Percentiles rank a stretch among this genome's conserved stretches.
Evolutionary conservation across 805 yeast genomes (phyloP).

Genomic region (Ogataea ramenticola): DNA sequence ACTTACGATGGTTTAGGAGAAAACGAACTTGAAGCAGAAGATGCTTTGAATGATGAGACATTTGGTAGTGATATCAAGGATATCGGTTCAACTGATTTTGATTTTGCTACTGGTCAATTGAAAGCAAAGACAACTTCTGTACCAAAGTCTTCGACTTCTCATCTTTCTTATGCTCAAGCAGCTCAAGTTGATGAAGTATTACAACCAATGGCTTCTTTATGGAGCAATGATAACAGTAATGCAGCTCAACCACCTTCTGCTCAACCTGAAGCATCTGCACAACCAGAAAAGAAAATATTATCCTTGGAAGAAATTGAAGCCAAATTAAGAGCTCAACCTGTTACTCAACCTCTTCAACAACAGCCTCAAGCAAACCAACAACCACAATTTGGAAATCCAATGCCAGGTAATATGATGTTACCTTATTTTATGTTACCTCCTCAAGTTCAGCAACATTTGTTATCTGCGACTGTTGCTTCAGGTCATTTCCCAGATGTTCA

Average conservation of each 20-base stretch:
- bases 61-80: constrained; percentile 50
- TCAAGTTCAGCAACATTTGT: constrained; percentile 24
- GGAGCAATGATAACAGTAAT: constrained; percentile 36
- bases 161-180: constrained; percentile 36
- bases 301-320: constrained; percentile 86
- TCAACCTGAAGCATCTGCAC: constrained; percentile 4
- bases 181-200: constrained; percentile 36
- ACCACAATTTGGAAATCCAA: constrained; percentile 4
- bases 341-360: constrained; percentile 17
- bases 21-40: constrained; percentile 50
- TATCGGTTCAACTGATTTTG: constrained; percentile 53
- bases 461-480: constrained; percentile 24
- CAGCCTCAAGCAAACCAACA: constrained; percentile 16
- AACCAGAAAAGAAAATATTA: constrained; percentile 37
- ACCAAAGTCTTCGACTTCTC: constrained; percentile 18
- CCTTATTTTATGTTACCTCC: constrained; percentile 22
- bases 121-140: constrained; percentile 2
- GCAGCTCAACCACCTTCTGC: neutral
- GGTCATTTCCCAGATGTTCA: constrained; percentile 25
- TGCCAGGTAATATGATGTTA: constrained; percentile 13
- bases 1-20: constrained; percentile 77
- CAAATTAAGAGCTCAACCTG: constrained; percentile 42
- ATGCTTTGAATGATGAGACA: constrained; percentile 74
- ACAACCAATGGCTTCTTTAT: constrained; percentile 66
- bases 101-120: constrained; percentile 40